A percentile compares a stretch with the other conserved stretches of the same genome.
Conservation (phyloP, 306 rosid genomes). For the Quillaja saponaria region DNA sequence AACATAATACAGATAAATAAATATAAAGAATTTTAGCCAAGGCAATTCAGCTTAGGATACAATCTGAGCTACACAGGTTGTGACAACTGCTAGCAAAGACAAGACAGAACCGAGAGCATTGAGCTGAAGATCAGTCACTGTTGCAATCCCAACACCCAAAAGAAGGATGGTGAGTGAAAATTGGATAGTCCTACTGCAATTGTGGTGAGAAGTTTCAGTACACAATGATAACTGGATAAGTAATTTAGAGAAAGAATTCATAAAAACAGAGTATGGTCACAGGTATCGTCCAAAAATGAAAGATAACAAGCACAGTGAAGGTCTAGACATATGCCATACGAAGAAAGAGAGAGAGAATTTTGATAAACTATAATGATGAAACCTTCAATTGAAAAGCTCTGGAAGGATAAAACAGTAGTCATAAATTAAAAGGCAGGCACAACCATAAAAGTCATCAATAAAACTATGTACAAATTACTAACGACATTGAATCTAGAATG, state of each 20-base stretch:
- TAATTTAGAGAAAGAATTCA: not conserved
- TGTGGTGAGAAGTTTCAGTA: slow-evolving; percentile 22
- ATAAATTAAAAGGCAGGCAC: too few relatives aligned
- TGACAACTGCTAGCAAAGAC: slow-evolving; percentile 80
- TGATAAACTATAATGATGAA: too few relatives aligned
- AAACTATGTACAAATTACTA: too few relatives aligned
- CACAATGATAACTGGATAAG: not conserved
- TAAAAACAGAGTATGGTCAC: not conserved
- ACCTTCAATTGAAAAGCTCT: too few relatives aligned
- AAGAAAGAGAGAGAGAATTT: too few relatives aligned
- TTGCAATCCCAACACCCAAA: slow-evolving; percentile 93
- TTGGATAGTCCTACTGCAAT: slow-evolving; percentile 59
- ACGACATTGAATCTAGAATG: too few relatives aligned
- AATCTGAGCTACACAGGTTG: slow-evolving; percentile 94
- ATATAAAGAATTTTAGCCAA: not conserved
- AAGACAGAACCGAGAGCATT: slow-evolving; percentile 80
- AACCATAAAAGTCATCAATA: too few relatives aligned
- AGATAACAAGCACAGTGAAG: not conserved
- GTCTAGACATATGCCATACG: too few relatives aligned
- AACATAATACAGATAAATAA: not conserved
- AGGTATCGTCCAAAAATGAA: too few relatives aligned
- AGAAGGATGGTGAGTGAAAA: slow-evolving; percentile 73
- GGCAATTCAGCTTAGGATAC: slow-evolving; percentile 60
- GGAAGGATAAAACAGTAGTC: too few relatives aligned
- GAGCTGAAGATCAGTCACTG: slow-evolving; percentile 88